Evolutionary conservation across 73 alveolate species (phyloP).

Genomic region (Blepharisma stoltei): DNA sequence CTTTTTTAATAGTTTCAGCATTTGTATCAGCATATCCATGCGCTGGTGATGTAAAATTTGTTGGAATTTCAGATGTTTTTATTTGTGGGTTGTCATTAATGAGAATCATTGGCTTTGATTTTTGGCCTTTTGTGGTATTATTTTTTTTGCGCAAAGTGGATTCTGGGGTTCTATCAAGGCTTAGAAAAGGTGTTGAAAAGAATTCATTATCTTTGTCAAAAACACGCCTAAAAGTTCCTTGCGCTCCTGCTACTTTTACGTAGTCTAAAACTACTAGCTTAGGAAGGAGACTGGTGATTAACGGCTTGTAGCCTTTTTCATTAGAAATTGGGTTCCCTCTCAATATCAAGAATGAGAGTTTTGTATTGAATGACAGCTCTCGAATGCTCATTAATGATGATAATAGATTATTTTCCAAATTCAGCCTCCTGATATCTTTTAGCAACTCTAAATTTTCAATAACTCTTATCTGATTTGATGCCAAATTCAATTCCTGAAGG

Average conservation of each 20-base stretch:
- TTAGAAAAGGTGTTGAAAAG: constrained; percentile 1
- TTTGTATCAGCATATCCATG: background rate
- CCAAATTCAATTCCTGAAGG: constrained; percentile 5
- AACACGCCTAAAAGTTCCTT: background rate
- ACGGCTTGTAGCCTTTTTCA: background rate
- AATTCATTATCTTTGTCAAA: constrained; percentile 1
- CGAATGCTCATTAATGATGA: background rate
- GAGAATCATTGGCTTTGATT: background rate
- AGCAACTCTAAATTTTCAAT: constrained; percentile 8
- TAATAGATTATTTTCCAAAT: background rate
- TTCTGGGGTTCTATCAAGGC: background rate
- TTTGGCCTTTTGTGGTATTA: background rate
- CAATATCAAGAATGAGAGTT: background rate
- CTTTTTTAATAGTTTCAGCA: background rate
- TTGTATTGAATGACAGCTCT: background rate
- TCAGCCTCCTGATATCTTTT: background rate
- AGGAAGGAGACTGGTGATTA: background rate
- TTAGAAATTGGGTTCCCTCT: background rate
- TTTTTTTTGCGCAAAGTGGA: no score
- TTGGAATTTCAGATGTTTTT: background rate
- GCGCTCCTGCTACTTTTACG: background rate
- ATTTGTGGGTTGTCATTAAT: background rate
- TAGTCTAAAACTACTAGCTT: constrained; percentile 16
- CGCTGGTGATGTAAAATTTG: background rate
- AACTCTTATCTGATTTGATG: background rate